Base-by-base conservation (phyloP, 495 filamentous ascomycete genomes). In the Penicillium parvum region DNA sequence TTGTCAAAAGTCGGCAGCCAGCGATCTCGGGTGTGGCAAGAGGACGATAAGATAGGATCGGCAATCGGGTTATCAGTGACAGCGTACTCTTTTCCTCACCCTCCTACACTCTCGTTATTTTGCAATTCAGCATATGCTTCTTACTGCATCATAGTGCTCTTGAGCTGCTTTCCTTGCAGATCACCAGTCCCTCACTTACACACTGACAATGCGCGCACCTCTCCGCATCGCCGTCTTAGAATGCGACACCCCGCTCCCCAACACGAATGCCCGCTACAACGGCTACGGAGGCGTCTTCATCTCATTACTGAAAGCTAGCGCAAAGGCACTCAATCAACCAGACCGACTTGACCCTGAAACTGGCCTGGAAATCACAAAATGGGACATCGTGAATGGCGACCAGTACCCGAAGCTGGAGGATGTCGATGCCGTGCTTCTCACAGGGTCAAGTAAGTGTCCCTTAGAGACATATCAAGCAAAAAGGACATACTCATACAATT, bases 201-300 rank as follows among this genome's bases (percentile, higher is more conserved):
- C 28, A n/a, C 4, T 6, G 40, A 55, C 37, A 18, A 72, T 72
- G 68, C 57, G 43, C 32, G 53, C 70, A 7, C 84, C 84, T 16
- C 65, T 91, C 50, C 85, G 86, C 40, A 85, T 95, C 50, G 88
- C 88, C 26, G 72, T 95, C 47, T 79, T 96, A 43, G 87, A 91
- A 73, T 82, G 84, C 64, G 89, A 90, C 66, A 84, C 76, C 5
- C 85, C 86, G 2, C 59, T 81, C 11, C 71, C 73, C 2, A 51
- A 63, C 7, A 69, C 76, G 32, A 60, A 76, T 43, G 67, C 65
- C 26, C 82, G 78, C 58, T 90, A 87, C 63, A 75, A 79, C 19
- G 76, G 77, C 28, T 95, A 95, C 58, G 73, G 76, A 50, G 83
- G 81, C 37, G 68, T 94, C 25, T 95, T 94, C 71, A 66, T 52